phyloP scores from a whole-genome alignment of 768 basidiomycete genomes.

The Kwoniella bestiolae region DNA sequence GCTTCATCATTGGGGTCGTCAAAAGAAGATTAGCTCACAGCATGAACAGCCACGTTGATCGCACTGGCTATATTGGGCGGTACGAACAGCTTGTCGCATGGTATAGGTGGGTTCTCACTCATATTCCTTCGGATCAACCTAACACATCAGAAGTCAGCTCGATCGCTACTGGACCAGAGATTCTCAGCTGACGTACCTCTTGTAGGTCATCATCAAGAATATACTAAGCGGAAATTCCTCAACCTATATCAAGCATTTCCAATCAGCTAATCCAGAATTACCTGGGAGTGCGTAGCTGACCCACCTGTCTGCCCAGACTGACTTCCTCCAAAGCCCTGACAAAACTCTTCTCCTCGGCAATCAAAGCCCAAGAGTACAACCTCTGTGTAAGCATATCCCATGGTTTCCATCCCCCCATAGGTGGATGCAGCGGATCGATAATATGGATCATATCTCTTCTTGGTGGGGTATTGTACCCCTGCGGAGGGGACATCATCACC shows the following conservation, averaged over 20 bases:
- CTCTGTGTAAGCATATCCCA: slow-evolving; percentile 56
- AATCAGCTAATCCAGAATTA: background rate
- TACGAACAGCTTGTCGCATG: slow-evolving; percentile 56
- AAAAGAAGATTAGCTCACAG: slow-evolving; percentile 32
- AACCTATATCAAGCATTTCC: slow-evolving; percentile 14
- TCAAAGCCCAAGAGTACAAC: slow-evolving; percentile 55
- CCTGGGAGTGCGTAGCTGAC: background rate
- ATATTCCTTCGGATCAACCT: slow-evolving; percentile 45
- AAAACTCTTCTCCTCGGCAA: slow-evolving; percentile 54
- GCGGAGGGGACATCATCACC: slow-evolving; percentile 8
- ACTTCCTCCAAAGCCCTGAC: slow-evolving; percentile 47
- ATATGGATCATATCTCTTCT: slow-evolving; percentile 21
- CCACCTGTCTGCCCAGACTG: slow-evolving; percentile 51
- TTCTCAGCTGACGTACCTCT: slow-evolving; percentile 40
- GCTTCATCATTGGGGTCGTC: background rate
- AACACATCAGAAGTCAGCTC: background rate
- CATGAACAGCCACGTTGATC: slow-evolving; percentile 56
- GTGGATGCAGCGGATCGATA: slow-evolving; percentile 26
- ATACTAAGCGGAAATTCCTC: slow-evolving; percentile 54
- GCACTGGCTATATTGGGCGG: slow-evolving; percentile 53
- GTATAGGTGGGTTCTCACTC: slow-evolving; percentile 35
- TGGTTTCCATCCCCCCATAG: slow-evolving; percentile 25
- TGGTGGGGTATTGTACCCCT: background rate
- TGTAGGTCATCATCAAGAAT: slow-evolving; percentile 55
- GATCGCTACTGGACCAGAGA: background rate